Evolutionary conservation across 352 stramenopile genomes (phyloP).

Genomic region (Globisporangium solare): DNA sequence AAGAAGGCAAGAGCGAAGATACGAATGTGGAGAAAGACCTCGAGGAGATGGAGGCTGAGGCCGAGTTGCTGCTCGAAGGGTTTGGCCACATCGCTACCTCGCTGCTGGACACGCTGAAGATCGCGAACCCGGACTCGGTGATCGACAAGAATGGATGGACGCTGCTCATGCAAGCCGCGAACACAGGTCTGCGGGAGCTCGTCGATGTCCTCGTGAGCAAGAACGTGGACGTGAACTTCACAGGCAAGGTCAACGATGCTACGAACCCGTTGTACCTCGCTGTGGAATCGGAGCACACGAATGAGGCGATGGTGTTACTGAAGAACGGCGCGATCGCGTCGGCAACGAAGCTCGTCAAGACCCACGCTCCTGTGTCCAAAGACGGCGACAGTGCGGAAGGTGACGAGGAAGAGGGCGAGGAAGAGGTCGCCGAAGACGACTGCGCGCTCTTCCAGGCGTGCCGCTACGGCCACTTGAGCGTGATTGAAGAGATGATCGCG

Average conservation of each 20-base stretch:
- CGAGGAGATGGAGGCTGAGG: conserved; percentile 69
- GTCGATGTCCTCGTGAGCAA: conserved; percentile 44
- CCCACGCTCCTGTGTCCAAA: conserved; percentile 25
- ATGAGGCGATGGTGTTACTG: conserved; percentile 61
- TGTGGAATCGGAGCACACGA: conserved; percentile 69
- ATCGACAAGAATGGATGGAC: conserved; percentile 79
- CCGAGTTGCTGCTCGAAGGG: conserved; percentile 54
- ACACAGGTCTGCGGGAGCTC: conserved; percentile 59
- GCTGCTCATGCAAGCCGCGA: conserved; percentile 82
- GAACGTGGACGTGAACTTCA: conserved; percentile 59
- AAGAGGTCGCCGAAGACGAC: conserved; percentile 42
- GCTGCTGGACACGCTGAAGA: conserved; percentile 40
- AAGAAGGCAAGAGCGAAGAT: conserved; percentile 20
- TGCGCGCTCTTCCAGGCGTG: conserved; percentile 77
- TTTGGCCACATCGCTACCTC: conserved; percentile 50
- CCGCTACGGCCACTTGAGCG: conserved; percentile 54
- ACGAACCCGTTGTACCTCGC: conserved; percentile 70
- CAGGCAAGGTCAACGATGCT: conserved; percentile 35
- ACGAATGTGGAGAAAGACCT: conserved; percentile 52
- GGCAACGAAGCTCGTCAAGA: conserved; percentile 64
- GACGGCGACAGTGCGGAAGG: conserved; percentile 11
- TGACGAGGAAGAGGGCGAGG: conserved; percentile 30
- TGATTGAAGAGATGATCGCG: conserved; percentile 77
- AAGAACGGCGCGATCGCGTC: conserved; percentile 62
- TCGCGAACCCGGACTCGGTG: conserved; percentile 38